Evolutionary conservation across 257 asterid genomes (phyloP), one percentile per base, ranked within the genome.

Genomic region (Coffea eugenioides): DNA sequence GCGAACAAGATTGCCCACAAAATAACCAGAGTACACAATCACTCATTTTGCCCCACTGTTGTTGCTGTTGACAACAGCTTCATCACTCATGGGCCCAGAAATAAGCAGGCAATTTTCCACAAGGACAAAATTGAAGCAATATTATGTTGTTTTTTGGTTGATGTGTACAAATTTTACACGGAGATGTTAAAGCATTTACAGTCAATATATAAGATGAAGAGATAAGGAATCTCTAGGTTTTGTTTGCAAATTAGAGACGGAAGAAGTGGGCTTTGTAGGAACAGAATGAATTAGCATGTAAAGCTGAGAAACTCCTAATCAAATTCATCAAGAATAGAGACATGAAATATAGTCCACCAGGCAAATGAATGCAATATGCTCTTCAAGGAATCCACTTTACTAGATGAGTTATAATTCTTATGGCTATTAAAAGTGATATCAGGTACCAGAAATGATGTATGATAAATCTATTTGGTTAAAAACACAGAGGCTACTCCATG

Each of bases 121-220:
- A 67, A 51, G 54, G 59, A 41, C 41, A 54, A 21, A 6, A 68
- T 80, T 15, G 8, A 25, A 65, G 9, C 10, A 43, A 59, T 51
- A 9, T 18, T 25, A 5, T 16, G 36, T 64, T 69, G 18, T 45
- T 67, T 80, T 15, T 41, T 23, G 20, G 10, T 27, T 15, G 13
- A 54, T 79, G 48, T 68, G 12, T 25, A 18, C 18, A 21, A 52
- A n/a, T 20, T 27, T 23, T 43, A 20, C 52, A 74, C 34, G 34
- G 57, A 59, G 68, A 77, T 64, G 27, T 27, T 81, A 56, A 71
- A 18, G 67, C 27, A 46, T 74, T 74, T 51, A 54, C 4, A 27
- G 18, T 71, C 43, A 15, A 72, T 61, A 46, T 49, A 8, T 43
- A 62, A 43, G 43, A 59, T 45, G 48, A 62, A 21, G 73, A 57